Evolutionary conservation across 805 yeast species (phyloP).

Genomic region (Ogataea thermomethanolica): DNA sequence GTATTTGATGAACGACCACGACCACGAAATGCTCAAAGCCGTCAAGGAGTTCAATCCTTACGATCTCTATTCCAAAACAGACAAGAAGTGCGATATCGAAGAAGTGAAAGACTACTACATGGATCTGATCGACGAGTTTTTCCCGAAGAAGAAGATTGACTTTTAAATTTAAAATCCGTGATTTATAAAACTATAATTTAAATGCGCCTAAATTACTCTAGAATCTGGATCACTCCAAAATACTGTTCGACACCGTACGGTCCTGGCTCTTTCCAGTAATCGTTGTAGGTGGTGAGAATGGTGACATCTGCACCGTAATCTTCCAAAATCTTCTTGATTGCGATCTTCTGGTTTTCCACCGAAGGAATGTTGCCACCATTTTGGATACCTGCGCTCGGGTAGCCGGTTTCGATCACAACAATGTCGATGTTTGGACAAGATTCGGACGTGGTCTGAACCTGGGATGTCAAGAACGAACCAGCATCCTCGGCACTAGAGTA

Average conservation of each 20-base stretch:
- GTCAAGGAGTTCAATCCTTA: constrained; percentile 66
- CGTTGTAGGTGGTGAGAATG: constrained; percentile 76
- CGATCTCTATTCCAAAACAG: constrained; percentile 64
- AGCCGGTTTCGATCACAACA: constrained; percentile 81
- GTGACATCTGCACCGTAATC: constrained; percentile 59
- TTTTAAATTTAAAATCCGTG: constrained; percentile 34
- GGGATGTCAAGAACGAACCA: constrained; percentile 67
- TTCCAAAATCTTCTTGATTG: constrained; percentile 60
- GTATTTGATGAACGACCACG: constrained; percentile 62
- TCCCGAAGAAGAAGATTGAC: constrained; percentile 54
- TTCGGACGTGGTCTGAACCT: constrained; percentile 49
- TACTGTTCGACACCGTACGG: constrained; percentile 80
- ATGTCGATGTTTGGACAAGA: constrained; percentile 57
- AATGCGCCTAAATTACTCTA: constrained; percentile 14
- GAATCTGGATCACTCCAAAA: constrained; percentile 59
- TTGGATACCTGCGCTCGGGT: constrained; percentile 69
- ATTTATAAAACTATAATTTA: neutral
- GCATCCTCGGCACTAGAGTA: constrained; percentile 59
- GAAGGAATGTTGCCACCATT: constrained; percentile 77
- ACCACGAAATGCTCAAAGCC: constrained; percentile 55
- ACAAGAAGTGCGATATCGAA: constrained; percentile 44
- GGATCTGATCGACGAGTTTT: constrained; percentile 63
- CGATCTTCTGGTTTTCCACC: constrained; percentile 63
- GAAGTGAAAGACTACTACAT: constrained; percentile 54
- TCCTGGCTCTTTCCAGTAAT: constrained; percentile 86